Conservation (phyloP, 345 rosid species). For the Diplotaxis tenuifolia region DNA sequence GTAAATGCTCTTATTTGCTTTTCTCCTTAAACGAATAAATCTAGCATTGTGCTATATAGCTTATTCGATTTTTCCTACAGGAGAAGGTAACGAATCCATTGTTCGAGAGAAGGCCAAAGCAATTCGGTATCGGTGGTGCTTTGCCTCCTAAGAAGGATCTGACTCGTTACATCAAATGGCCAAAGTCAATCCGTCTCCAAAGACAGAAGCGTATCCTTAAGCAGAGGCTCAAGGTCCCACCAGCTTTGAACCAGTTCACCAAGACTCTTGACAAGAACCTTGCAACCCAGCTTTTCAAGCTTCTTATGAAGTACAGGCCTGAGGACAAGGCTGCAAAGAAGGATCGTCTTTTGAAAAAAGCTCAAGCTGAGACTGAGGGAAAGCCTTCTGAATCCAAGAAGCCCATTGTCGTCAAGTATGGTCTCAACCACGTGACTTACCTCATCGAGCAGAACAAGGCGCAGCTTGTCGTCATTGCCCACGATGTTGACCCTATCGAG, state of each 20-base stretch:
- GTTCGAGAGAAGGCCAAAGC: conserved; percentile 85
- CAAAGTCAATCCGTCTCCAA: conserved; percentile 64
- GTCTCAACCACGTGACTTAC: conserved; percentile 68
- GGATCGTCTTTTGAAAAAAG: conserved; percentile 58
- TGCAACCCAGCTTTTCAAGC: conserved; percentile 56
- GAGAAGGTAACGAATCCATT: conserved; percentile 69
- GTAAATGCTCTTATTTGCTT: neutral
- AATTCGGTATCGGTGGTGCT: conserved; percentile 87
- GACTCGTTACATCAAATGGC: conserved; percentile 69
- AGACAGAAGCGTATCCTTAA: conserved; percentile 75
- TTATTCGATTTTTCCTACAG: conserved; percentile 36
- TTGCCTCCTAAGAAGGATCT: conserved; percentile 87
- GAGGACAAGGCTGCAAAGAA: conserved; percentile 71
- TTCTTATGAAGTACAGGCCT: conserved; percentile 61
- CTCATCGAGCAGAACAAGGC: conserved; percentile 82
- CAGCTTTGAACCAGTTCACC: conserved; percentile 81
- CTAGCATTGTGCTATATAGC: neutral
- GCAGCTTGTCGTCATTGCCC: conserved; percentile 71
- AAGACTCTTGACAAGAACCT: conserved; percentile 84
- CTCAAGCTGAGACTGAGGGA: conserved; percentile 68
- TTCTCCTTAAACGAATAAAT: neutral
- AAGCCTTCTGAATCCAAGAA: conserved; percentile 57
- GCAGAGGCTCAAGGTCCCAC: conserved; percentile 85
- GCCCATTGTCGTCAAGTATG: conserved; percentile 69
- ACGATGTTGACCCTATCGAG: conserved; percentile 83